These are phyloP conservation scores for Ogataea saltuana DNA, from an alignment of 805 yeast species.

Conservation along the genomic window DNA sequence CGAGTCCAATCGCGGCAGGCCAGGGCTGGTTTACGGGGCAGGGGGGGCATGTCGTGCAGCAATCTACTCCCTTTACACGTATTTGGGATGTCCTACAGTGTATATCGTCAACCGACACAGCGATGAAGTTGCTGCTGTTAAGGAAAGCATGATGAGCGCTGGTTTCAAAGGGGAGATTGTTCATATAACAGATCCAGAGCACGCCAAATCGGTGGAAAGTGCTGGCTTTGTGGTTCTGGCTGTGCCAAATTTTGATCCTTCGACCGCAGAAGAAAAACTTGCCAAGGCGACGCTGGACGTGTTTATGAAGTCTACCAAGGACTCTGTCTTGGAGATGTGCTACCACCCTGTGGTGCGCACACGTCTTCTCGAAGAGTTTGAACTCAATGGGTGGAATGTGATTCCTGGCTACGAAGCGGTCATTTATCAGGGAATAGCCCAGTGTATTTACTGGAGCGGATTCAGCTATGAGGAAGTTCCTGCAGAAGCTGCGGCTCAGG, in stretches of 20 bases:
- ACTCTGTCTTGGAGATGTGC: slow-evolving; percentile 15
- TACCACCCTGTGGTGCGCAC: slow-evolving; percentile 15
- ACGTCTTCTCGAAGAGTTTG: slow-evolving; percentile 11
- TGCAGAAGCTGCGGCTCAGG: slow-evolving; percentile 3
- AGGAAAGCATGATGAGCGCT: slow-evolving; percentile 8
- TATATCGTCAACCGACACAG: slow-evolving; percentile 11
- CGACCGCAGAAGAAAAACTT: slow-evolving; percentile 8
- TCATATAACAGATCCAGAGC: slow-evolving; percentile 11
- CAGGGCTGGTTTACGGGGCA: slow-evolving; percentile 16
- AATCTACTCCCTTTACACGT: slow-evolving; percentile 9
- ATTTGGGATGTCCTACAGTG: slow-evolving; percentile 9
- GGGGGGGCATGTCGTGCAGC: slow-evolving; percentile 18
- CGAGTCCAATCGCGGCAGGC: slow-evolving; percentile 2
- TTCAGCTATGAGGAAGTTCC: slow-evolving; percentile 7
- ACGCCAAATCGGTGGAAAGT: slow-evolving; percentile 6
- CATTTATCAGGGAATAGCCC: slow-evolving; percentile 17
- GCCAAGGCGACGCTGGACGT: slow-evolving; percentile 12
- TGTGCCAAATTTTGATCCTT: slow-evolving; percentile 13
- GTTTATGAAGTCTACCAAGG: slow-evolving; percentile 8
- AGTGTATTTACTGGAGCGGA: slow-evolving; percentile 15
- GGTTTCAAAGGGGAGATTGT: slow-evolving; percentile 13
- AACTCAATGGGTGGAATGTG: slow-evolving; percentile 12
- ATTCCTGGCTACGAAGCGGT: slow-evolving; percentile 18
- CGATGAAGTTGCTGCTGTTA: slow-evolving; percentile 7
- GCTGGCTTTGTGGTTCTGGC: slow-evolving; percentile 12